phyloP scores from a whole-genome alignment of 257 asterid species.

The Schizonepeta tenuifolia region DNA sequence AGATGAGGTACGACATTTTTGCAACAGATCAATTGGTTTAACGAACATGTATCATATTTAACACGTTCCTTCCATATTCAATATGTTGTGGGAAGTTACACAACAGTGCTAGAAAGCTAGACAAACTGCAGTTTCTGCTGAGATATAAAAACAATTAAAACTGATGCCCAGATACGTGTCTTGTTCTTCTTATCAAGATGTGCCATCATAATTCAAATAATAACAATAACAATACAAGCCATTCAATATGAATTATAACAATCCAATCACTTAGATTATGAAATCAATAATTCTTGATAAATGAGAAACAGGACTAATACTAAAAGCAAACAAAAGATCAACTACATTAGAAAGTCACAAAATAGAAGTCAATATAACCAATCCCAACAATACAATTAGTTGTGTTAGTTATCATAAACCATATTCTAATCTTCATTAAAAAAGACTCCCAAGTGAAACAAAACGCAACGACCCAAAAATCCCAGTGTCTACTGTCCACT shows the following conservation, averaged over 20 bases:
- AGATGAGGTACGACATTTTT: not conserved
- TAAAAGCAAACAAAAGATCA: not conserved
- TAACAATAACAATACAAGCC: not conserved
- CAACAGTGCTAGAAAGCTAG: conserved; percentile 1
- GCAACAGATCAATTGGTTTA: not conserved
- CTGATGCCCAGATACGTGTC: not conserved
- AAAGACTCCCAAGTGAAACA: not conserved
- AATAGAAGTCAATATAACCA: not conserved
- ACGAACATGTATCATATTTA: not conserved
- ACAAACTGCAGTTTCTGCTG: not conserved
- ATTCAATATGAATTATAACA: not conserved
- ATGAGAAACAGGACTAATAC: not conserved
- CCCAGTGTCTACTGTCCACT: not conserved
- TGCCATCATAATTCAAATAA: not conserved
- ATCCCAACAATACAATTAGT: not conserved
- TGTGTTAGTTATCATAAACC: not conserved
- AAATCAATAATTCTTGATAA: not conserved
- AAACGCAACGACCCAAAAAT: not conserved
- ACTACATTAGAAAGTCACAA: not conserved
- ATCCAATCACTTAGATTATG: not conserved
- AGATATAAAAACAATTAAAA: not conserved
- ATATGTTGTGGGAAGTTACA: not conserved
- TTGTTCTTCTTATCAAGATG: not conserved
- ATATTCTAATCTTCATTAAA: not conserved
- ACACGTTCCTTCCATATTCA: no score